Evolutionary conservation across 768 basidiomycete genomes (phyloP), one percentile per base, ranked within the genome.

Genomic region (Tylopilus intermedius): DNA sequence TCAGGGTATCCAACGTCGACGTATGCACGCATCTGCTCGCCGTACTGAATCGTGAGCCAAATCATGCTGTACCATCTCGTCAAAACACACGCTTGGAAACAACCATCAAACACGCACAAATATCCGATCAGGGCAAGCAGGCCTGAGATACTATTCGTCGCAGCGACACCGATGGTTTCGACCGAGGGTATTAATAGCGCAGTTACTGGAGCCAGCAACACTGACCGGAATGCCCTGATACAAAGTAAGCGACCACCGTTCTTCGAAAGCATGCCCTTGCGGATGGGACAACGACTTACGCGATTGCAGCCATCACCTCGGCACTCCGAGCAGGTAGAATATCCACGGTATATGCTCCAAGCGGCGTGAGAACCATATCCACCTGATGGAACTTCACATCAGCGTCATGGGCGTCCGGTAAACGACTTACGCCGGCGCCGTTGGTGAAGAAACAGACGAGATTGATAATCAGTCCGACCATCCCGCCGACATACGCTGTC

Each of bases 381-480:
- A 81, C 75, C 84, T 86, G 42, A 30, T 4, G 38, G 30, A 26
- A 44, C 15, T 8, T 57, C 26, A 37, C 13, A 39, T 49, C 9
- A 54, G n/a, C 11, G 24, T 29, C 10, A 21, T 8, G 35, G 5
- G 14, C 15, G 15, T 18, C 27, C 11, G 24, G 24, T 5, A 40
- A 40, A 22, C 1, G 15, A 71, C 76, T 48, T 60, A 87, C 86
- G 24, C 86, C 85, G 18, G 84, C 30, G 15, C 85, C 81, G 51
- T 85, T 86, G 38, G 79, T 50, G 59, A 86, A 87, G 8, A 89
- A 60, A 53, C 78, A 83, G 0, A 78, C 21, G 5, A 86, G 66
- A 55, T 76, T 79, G 10, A 82, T 59, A 1, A 67, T 64, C 24
- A 88, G 66, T 3, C 86, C 85, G 1, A 71, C 40, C 1, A 54